phyloP scores from a whole-genome alignment of 371 early-diverging fungal species.

The Lichtheimia hyalospora region DNA sequence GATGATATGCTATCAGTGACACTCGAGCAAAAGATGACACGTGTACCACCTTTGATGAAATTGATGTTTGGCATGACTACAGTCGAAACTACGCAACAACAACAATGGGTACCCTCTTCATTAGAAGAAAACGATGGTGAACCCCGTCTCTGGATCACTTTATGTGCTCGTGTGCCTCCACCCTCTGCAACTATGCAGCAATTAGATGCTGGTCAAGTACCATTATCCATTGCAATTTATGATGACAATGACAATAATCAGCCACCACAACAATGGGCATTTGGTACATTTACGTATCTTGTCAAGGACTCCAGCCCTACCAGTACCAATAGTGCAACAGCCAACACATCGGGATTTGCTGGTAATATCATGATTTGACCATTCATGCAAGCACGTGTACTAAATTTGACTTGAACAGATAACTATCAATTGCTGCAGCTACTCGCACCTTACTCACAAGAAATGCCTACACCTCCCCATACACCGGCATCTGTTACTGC shows the following conservation, averaged over 20 bases:
- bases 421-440: slow-evolving; percentile 14
- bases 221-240: slow-evolving; percentile 9
- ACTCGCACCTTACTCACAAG: slow-evolving; percentile 11
- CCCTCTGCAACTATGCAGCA: neutral
- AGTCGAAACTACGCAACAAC: slow-evolving; percentile 16
- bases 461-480: slow-evolving; percentile 3
- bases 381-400: too few relatives aligned
- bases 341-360: neutral
- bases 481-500: slow-evolving; percentile 6
- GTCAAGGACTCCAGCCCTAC: neutral
- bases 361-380: neutral
- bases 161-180: slow-evolving; percentile 13
- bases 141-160: slow-evolving; percentile 11
- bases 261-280: slow-evolving; percentile 9
- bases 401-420: too few relatives aligned
- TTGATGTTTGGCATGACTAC: slow-evolving; percentile 14
- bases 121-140: neutral
- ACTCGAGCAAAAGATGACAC: neutral
- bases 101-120: slow-evolving; percentile 3
- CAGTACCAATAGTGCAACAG: neutral
- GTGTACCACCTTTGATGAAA: slow-evolving; percentile 2
- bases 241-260: neutral
- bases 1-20: slow-evolving; percentile 1
- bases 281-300: slow-evolving; percentile 20
- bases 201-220: slow-evolving; percentile 9